Evolutionary conservation across 768 basidiomycete species (phyloP), one percentile per base, ranked within the genome.

Genomic region (Amanita phalloides): DNA sequence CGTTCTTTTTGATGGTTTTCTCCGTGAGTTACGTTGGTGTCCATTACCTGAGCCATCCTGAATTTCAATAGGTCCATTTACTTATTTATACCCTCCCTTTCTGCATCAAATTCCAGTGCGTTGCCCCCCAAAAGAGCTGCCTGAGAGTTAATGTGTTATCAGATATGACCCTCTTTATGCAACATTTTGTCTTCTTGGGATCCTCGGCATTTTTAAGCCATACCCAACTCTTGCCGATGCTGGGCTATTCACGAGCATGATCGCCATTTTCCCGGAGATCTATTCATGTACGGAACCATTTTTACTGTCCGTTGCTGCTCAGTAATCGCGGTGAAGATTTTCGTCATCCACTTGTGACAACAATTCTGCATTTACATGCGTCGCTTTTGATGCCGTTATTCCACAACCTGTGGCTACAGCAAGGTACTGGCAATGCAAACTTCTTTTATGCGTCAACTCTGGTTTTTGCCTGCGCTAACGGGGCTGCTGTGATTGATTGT

Each of bases 381-480:
- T 75, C 83, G 1, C 73, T 91, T 17, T 81, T 98, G 20, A 76
- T 97, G 53, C 95, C 95, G 0, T 74, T 96, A 28, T 94, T 98
- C 66, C 83, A 95, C 61, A 78, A 89, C 54, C 71, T 98, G 1
- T 99, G 96, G 95, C 77, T 97, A 5, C 74, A 72, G 7, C 86
- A 91, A 52, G 93, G 92, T 1, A 89, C 91, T 4, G 96, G 92
- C 2, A 98, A 99, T 61, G 93, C 95, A 43, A 98, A 98, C 65
- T 99, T 99, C 68, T 97, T 90, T 69, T 99, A 98, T 60, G 96
- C 96, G 0, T 84, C 86, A 3, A 97, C 93, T 2, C 73, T 98
- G 54, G 95, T 99, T 13, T 92, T 93, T 65, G 93, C 91, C 0
- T 76, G 92, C 56, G 86, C 84, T 2, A 86, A 89, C 56, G 92